Base-by-base conservation (phyloP, 2,329 filamentous ascomycete species). In the Beauveria medogensis region DNA sequence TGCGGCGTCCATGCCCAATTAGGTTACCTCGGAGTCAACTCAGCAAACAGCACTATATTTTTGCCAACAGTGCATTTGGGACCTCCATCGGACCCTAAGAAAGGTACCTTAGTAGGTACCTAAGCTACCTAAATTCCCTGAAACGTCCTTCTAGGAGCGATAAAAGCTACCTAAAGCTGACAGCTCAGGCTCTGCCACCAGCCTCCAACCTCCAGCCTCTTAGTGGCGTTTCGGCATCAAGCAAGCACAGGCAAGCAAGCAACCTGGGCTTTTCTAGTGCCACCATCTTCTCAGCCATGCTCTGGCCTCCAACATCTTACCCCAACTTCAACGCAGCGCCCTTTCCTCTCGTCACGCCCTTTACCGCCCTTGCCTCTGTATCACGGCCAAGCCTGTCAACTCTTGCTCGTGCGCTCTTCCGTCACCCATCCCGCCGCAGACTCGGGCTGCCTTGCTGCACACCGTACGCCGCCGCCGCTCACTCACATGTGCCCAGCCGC, bases 261-360 rank as follows among this genome's bases (percentile, higher is more conserved):
- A 37, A 37, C 12, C 34, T 16, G 34, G 34, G 14, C 26, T 51
- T 14, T n/a, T 20, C 28, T 34, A 10, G 16, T n/a, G 18, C 18
- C 9, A 20, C 50, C 14, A 16, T 20, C 28, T 18, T 16, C 34
- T 37, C 34, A 37, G 34, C 34, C 5, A 37, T 46, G 26, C 28
- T 56, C 18, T 12, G 16, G 7, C 56, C 57, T 54, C 41, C 58
- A 60, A 54, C 58, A 60, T 55, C 41, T 20, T 55, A 55, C 40
- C 40, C 56, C 26, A 53, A 59, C 40, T 24, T 40, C 34, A 59
- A 18, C 28, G n/a, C 18, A 37, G 26, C 26, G 20, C 28, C 20
- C 51, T 28, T 48, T 16, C 22, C 18, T 40, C 41, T 48, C 50
- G 22, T 44, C 34, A 18, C 9, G 34, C 3, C 28, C n/a, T 48